A percentile compares a stretch with the other conserved stretches of the same genome.
Conservation (phyloP, 306 rosid genomes). For the Lupinus albus region DNA sequence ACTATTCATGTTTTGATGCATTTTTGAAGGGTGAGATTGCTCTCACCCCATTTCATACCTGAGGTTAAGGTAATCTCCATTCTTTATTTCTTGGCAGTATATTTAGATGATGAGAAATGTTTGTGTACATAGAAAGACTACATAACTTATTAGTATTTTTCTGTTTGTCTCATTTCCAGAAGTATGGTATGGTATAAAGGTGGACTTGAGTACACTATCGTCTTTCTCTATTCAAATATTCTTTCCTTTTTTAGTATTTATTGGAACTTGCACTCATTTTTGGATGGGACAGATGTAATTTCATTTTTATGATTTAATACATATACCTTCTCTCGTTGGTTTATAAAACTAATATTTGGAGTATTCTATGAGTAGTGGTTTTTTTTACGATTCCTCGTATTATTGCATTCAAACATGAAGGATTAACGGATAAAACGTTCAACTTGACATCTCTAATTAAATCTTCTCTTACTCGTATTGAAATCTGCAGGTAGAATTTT, state of each 20-base stretch:
- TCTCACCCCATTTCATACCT: slow-evolving; percentile 48
- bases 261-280: slow-evolving; percentile 36
- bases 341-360: slow-evolving; percentile 21
- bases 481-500: too few relatives aligned
- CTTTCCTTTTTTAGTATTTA: slow-evolving; percentile 35
- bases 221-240: slow-evolving; percentile 48
- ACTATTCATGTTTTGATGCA: slow-evolving; percentile 51
- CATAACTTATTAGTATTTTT: slow-evolving; percentile 52
- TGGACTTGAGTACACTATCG: slow-evolving; percentile 39
- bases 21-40: slow-evolving; percentile 65
- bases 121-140: slow-evolving; percentile 78
- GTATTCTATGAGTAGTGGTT: too few relatives aligned
- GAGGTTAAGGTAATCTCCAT: slow-evolving; percentile 46
- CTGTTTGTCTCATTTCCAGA: slow-evolving; percentile 33
- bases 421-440: too few relatives aligned
- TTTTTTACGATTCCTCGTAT: too few relatives aligned
- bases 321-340: slow-evolving; percentile 29
- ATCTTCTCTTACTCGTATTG: too few relatives aligned
- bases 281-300: slow-evolving; percentile 36
- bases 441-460: too few relatives aligned
- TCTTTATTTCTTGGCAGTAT: slow-evolving; percentile 52
- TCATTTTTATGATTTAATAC: slow-evolving; percentile 24
- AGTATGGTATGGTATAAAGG: slow-evolving; percentile 34
- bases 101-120: slow-evolving; percentile 48
- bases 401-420: too few relatives aligned